Percentiles rank a stretch among this genome's conserved stretches.
phyloP scores from a whole-genome alignment of 2,329 filamentous ascomycete genomes.

The Zelopaecilomyces penicillatus region DNA sequence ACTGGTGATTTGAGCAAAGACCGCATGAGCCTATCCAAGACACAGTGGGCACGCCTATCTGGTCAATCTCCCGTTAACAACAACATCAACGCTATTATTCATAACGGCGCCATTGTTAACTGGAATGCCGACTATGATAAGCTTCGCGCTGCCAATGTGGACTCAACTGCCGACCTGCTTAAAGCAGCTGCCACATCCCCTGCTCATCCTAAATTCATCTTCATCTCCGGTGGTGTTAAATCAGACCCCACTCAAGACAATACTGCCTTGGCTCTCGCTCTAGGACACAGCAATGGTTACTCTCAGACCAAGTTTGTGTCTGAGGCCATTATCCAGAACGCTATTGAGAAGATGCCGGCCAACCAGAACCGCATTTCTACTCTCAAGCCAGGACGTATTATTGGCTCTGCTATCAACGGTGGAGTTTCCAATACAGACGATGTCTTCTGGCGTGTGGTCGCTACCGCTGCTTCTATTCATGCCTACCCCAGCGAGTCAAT shows the following conservation, averaged over 20 bases:
- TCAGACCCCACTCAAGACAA: neutral
- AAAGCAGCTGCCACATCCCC: slow-evolving; percentile 9
- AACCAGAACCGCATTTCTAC: slow-evolving; percentile 10
- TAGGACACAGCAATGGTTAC: slow-evolving; percentile 9
- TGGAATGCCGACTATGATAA: slow-evolving; percentile 73
- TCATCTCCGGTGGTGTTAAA: slow-evolving; percentile 15
- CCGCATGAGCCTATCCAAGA: slow-evolving; percentile 57
- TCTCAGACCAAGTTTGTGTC: slow-evolving; percentile 17
- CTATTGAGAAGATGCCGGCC: neutral
- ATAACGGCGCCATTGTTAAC: slow-evolving; percentile 75
- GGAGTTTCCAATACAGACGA: slow-evolving; percentile 17
- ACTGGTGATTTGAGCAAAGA: slow-evolving; percentile 40
- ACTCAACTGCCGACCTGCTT: slow-evolving; percentile 14
- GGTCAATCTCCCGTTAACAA: slow-evolving; percentile 18
- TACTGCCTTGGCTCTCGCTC: neutral
- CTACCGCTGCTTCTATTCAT: slow-evolving; percentile 8
- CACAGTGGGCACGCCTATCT: slow-evolving; percentile 51
- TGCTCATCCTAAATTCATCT: slow-evolving; percentile 13
- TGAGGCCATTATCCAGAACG: slow-evolving; percentile 11
- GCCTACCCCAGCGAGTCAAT: slow-evolving; percentile 7
- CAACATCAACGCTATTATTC: slow-evolving; percentile 62
- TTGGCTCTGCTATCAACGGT: slow-evolving; percentile 8
- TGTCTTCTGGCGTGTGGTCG: slow-evolving; percentile 14
- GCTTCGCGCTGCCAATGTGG: slow-evolving; percentile 66
- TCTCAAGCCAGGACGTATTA: slow-evolving; percentile 16